Conservation (phyloP, 2,329 filamentous ascomycete genomes). For the Onygenales sp. region DNA sequence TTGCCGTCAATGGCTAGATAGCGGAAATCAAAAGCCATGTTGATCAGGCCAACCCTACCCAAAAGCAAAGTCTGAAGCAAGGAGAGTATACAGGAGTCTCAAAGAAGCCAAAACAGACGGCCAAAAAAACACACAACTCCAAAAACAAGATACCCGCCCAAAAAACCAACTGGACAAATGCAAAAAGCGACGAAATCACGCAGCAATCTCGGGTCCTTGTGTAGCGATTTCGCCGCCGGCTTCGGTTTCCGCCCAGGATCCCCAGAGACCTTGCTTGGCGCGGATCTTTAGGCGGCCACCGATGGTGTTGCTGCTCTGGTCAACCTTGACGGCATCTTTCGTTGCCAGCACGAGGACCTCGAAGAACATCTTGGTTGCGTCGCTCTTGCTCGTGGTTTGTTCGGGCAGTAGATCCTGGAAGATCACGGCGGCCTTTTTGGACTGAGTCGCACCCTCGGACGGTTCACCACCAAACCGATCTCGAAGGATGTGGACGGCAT, state of each 20-base stretch:
- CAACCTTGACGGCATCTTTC: conserved; percentile 95
- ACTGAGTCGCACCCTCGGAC: conserved; percentile 59
- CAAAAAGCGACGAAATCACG: conserved; percentile 1
- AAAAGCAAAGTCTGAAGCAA: too few relatives aligned
- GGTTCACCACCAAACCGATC: conserved; percentile 62
- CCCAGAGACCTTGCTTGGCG: conserved; percentile 94
- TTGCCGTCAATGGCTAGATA: too few relatives aligned
- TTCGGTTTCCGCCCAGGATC: conserved; percentile 76
- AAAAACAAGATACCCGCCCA: conserved; percentile 12
- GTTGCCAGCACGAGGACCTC: conserved; percentile 91
- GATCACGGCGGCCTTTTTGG: conserved; percentile 66
- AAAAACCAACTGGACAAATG: conserved; percentile 14
- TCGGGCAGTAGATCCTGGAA: conserved; percentile 91
- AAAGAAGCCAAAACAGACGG: too few relatives aligned
- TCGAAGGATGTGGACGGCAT: conserved; percentile 87
- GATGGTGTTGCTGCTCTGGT: conserved; percentile 64
- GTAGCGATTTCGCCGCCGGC: conserved; percentile 38
- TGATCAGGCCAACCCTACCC: too few relatives aligned
- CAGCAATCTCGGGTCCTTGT: conserved; percentile 22
- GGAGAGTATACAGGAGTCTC: too few relatives aligned
- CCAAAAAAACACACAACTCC: too few relatives aligned
- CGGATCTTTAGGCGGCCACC: conserved; percentile 74
- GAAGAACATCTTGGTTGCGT: conserved; percentile 99
- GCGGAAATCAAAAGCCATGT: too few relatives aligned
- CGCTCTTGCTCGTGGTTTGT: conserved; percentile 66